A percentile compares a stretch with the other conserved stretches of the same genome.
Evolutionary conservation across 208 protist species (phyloP).

Genomic region (Leishmania braziliensis): DNA sequence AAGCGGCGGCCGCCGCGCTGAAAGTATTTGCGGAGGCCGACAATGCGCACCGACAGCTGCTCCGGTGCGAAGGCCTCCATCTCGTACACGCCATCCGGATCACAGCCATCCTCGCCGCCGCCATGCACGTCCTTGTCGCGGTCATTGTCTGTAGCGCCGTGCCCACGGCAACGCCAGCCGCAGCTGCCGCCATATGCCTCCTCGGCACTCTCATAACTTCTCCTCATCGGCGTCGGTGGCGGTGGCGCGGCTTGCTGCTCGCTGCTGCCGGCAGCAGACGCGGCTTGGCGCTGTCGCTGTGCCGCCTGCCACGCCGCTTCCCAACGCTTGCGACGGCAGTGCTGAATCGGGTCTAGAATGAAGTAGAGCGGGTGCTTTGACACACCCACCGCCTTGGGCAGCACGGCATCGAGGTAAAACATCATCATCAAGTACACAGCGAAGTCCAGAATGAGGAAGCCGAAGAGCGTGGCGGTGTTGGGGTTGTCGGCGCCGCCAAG

Average conservation of each 20-base stretch:
- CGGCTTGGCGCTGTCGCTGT: not conserved
- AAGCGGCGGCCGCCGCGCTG: conserved; percentile 35
- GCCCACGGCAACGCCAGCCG: not conserved
- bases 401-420: conserved; percentile 76
- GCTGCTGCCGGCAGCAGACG: not conserved
- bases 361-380: conserved; percentile 58
- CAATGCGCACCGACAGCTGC: conserved; percentile 17
- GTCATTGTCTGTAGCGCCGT: not conserved
- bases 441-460: conserved; percentile 39
- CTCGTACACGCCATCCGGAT: conserved; percentile 20
- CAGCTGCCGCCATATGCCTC: not conserved
- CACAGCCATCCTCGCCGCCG: conserved; percentile 29
- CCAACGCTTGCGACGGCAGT: conserved; percentile 19
- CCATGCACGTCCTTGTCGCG: conserved; percentile 6
- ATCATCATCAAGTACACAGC: conserved; percentile 58
- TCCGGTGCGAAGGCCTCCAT: conserved; percentile 7
- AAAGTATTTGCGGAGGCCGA: conserved; percentile 34
- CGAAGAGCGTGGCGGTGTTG: conserved; percentile 13
- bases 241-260: not conserved
- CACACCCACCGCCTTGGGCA: conserved; percentile 57
- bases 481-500: not conserved
- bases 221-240: not conserved
- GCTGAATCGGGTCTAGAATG: conserved; percentile 36
- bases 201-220: not conserved
- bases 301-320: not conserved